Base-by-base conservation (phyloP, 257 asterid genomes). In the Gentiana macrophylla region DNA sequence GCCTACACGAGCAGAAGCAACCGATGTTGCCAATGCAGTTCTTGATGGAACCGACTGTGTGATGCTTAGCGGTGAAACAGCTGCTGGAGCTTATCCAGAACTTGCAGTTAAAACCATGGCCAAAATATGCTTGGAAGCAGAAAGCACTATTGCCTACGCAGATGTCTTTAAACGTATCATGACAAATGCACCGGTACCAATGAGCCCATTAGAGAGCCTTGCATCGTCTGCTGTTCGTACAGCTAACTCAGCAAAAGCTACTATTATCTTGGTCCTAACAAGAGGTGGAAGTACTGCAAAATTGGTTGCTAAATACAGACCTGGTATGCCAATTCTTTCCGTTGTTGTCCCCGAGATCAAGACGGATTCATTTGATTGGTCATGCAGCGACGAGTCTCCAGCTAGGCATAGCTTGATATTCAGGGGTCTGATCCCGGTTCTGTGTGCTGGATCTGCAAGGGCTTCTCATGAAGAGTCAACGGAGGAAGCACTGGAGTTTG, bases 21-120 rank as follows among this genome's bases (percentile, higher is more conserved):
- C 96, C 1, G 96, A 86, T 66, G 96, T 86, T 24, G 96, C 92
- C 50, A 86, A 86, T 62, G 94, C 95, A 35, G 94, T 86, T 59
- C 91, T 86, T 11, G 95, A 86, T 62, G 96, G 96, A 55, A 86
- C 96, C 0, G 96, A 86, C 66, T 84, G 96, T 41, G 96, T 86
- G 12, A 86, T 86, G 96, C 96, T 84, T 49, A 86, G 94, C 43
- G 96, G 96, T 50, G 96, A 86, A 75, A 86, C 96, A 2, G 96
- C 96, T 24, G 96, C 96, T 6, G 94, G 96, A 70, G 94, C 96
- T 64, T 84, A 86, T 67, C 96, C 96, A 52, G 96, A 86, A 33
- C 82, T 86, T 58, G 96, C 96, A 1, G 94, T 86, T 32, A 74
- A 79, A 10, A 86, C 96, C 55, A 86, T 86, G 96, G 89, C 96